Conservation (phyloP, 495 filamentous ascomycete species). For the Tuber melanosporum region DNA sequence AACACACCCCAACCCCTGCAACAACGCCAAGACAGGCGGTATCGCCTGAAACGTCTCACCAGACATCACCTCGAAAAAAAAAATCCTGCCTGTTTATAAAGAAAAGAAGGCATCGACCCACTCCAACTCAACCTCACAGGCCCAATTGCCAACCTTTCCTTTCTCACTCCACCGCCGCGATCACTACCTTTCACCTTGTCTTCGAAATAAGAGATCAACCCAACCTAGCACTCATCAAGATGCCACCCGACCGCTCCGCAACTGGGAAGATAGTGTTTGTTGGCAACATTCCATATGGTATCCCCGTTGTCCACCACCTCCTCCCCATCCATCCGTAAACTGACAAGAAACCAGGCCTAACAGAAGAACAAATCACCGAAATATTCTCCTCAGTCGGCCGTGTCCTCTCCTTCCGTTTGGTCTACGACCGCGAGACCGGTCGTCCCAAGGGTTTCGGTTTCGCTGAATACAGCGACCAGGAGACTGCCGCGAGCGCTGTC, state of each 20-base stretch:
- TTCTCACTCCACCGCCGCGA: not conserved
- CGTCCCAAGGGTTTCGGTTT: conserved; percentile 96
- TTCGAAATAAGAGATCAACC: not conserved
- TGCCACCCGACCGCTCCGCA: conserved; percentile 51
- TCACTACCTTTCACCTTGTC: not conserved
- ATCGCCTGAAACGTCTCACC: not conserved
- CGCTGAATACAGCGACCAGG: conserved; percentile 81
- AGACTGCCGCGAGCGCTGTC: conserved; percentile 88
- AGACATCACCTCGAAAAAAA: not conserved
- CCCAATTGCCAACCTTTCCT: not conserved
- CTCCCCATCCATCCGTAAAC: not conserved
- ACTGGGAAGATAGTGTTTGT: conserved; percentile 67
- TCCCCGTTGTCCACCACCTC: conserved; percentile 4
- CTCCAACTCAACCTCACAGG: not conserved
- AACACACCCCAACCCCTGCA: not conserved
- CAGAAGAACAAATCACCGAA: conserved; percentile 88
- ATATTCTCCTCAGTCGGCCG: conserved; percentile 82
- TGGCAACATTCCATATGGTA: conserved; percentile 74
- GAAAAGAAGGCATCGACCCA: not conserved
- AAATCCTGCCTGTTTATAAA: not conserved
- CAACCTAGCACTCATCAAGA: conserved; percentile 34
- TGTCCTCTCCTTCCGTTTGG: conserved; percentile 85
- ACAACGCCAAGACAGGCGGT: not conserved
- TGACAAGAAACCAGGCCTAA: conserved; percentile 58
- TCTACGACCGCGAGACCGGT: conserved; percentile 93